These are phyloP conservation scores for Beauveria sp. DNA, from an alignment of 2,329 filamentous ascomycete species.

Conservation along the genomic window DNA sequence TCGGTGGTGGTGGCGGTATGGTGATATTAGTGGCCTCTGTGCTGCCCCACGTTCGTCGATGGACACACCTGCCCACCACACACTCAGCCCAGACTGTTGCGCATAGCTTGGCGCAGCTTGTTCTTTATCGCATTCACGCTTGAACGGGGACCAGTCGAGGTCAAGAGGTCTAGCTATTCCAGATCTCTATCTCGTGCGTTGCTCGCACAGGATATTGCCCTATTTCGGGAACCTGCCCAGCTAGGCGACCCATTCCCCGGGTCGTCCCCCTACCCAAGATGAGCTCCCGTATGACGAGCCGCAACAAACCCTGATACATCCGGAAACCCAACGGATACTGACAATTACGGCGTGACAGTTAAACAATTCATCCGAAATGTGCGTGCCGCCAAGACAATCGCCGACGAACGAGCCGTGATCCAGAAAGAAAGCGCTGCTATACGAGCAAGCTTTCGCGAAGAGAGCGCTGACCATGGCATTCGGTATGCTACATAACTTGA, in stretches of 20 bases:
- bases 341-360: slow-evolving; percentile 47
- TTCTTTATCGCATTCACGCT: not conserved
- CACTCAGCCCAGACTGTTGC: slow-evolving; percentile 1
- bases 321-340: not conserved
- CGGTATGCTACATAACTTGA: slow-evolving; percentile 51
- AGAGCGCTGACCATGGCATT: slow-evolving; percentile 84
- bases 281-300: slow-evolving; percentile 30
- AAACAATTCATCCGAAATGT: slow-evolving; percentile 99
- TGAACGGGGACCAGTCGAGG: not conserved
- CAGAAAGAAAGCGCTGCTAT: slow-evolving; percentile 99
- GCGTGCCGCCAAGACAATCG: slow-evolving; percentile 95
- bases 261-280: slow-evolving; percentile 27
- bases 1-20: not conserved
- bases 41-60: slow-evolving; percentile 9
- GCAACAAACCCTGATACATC: slow-evolving; percentile 12
- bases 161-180: not conserved
- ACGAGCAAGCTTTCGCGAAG: slow-evolving; percentile 93
- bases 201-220: not conserved
- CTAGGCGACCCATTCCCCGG: slow-evolving; percentile 24
- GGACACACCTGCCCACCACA: not conserved
- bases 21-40: slow-evolving; percentile 4
- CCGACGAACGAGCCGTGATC: slow-evolving; percentile 95
- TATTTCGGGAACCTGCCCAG: slow-evolving; percentile 10
- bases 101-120: slow-evolving; percentile 7
- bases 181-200: not conserved